A percentile compares a stretch with the other conserved stretches of the same genome.
phyloP scores from a whole-genome alignment of 768 basidiomycete species.

The Dioszegia aurantiaca region DNA sequence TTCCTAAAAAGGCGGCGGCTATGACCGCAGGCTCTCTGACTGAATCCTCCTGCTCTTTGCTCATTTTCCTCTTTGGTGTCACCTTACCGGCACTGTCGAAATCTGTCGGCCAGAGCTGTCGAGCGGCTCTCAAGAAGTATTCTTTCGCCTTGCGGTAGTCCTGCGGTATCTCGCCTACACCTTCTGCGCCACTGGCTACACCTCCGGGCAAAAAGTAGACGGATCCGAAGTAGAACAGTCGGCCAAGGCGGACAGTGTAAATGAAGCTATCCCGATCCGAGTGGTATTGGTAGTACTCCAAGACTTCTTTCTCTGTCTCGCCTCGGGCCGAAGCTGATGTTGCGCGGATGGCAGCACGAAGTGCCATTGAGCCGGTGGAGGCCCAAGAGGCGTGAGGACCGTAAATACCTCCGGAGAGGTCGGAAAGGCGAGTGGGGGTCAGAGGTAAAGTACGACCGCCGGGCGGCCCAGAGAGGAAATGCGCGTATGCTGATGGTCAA shows the following conservation, averaged over 20 bases:
- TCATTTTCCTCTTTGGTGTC: constrained; percentile 45
- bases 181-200: constrained; percentile 80
- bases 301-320: constrained; percentile 87
- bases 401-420: constrained; percentile 86
- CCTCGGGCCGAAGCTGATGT: constrained; percentile 78
- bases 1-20: constrained; percentile 82
- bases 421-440: constrained; percentile 76
- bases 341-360: constrained; percentile 76
- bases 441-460: constrained; percentile 83
- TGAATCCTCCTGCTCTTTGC: constrained; percentile 50
- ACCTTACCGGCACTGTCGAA: constrained; percentile 31
- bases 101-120: constrained; percentile 71
- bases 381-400: constrained; percentile 93
- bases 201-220: constrained; percentile 79
- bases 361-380: constrained; percentile 72
- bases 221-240: constrained; percentile 93
- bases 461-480: constrained; percentile 79
- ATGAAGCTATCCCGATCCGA: constrained; percentile 85
- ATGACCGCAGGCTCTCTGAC: constrained; percentile 66
- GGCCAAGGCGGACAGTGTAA: constrained; percentile 88
- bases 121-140: constrained; percentile 81
- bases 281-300: constrained; percentile 95
- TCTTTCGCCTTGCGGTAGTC: constrained; percentile 71
- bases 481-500: constrained; percentile 63
- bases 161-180: constrained; percentile 81